Base-by-base conservation (phyloP, 2,329 filamentous ascomycete genomes). In the Aspergillus vadensis region DNA sequence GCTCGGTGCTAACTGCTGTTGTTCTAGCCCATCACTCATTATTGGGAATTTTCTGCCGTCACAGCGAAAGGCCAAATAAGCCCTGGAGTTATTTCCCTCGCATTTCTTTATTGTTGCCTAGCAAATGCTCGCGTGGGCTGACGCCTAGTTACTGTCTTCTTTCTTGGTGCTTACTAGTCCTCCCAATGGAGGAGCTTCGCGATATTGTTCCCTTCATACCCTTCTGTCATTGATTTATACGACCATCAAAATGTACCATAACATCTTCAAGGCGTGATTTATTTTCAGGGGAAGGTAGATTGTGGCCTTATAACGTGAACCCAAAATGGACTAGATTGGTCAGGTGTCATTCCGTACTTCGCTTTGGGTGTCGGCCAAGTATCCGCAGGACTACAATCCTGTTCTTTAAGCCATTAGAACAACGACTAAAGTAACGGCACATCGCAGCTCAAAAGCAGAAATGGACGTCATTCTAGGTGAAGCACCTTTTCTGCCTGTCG, bases 41-140 rank as follows among this genome's bases (percentile, higher is more conserved):
- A 90, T 99, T 52, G 95, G 95, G 53, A 99, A 99, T 74, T 99
- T 99, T 76, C 78, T 99, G 63, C 95, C 95, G 2, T 92, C 96
- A 73, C 87, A 92, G 70, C 86, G 88, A 59, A 76, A 78, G 55
- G 77, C 79, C 63, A 77, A 78, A 69, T 77, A 65, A 63, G 12
- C 9, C 41, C 17, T 25, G 21, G 7, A 17, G 5, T 17, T 50
- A 23, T n/a, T 30, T 44, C 25, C 51, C 32, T 6, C 36, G 53
- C 55, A n/a, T 23, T 43, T 17, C 5, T 25, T n/a, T 50, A 9
- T 58, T 19, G 17, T 43, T 43, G 10, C 25, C 32, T 19, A 41
- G 51, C 39, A 53, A 38, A 30, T 23, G 25, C 14, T 44, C 41
- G 23, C 25, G 30, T 27, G 47, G 25, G 30, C 14, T 50, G 30